A percentile compares a stretch with the other conserved stretches of the same genome.
Evolutionary conservation across 306 rosid species (phyloP).

Genomic region (Comarum palustre): DNA sequence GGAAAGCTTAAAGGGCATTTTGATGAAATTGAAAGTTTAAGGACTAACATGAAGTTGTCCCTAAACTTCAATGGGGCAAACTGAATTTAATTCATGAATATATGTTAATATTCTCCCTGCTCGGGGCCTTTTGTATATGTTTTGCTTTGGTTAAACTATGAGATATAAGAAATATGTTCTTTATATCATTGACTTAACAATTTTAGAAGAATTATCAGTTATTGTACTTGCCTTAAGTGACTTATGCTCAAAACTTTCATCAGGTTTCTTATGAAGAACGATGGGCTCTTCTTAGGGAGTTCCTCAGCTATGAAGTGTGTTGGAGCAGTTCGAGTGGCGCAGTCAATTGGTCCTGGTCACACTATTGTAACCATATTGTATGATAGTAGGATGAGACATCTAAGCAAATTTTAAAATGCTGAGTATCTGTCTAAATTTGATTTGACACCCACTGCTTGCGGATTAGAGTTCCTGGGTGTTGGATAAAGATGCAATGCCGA

Average conservation of each 20-base stretch:
- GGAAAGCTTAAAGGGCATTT: no score
- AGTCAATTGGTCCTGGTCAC: constrained; percentile 74
- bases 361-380: constrained; percentile 87
- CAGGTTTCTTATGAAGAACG: constrained; percentile 78
- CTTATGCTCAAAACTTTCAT: neutral
- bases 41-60: no score
- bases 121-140: neutral
- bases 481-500: constrained; percentile 25
- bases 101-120: neutral
- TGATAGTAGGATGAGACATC: constrained; percentile 90
- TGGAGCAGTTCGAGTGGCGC: constrained; percentile 85
- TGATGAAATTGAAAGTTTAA: no score
- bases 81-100: no score
- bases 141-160: neutral
- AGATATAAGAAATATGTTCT: neutral
- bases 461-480: constrained; percentile 65
- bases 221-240: neutral
- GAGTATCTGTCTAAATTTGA: constrained; percentile 64
- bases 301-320: constrained; percentile 93
- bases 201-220: constrained; percentile 1
- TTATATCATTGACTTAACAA: neutral
- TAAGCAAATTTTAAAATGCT: constrained; percentile 69
- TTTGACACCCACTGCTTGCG: constrained; percentile 67
- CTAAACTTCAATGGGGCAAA: no score
- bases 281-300: constrained; percentile 83